Percentiles rank a stretch among this genome's conserved stretches.
Conservation (phyloP, 495 filamentous ascomycete species). For the Chaetomium fimeti region DNA sequence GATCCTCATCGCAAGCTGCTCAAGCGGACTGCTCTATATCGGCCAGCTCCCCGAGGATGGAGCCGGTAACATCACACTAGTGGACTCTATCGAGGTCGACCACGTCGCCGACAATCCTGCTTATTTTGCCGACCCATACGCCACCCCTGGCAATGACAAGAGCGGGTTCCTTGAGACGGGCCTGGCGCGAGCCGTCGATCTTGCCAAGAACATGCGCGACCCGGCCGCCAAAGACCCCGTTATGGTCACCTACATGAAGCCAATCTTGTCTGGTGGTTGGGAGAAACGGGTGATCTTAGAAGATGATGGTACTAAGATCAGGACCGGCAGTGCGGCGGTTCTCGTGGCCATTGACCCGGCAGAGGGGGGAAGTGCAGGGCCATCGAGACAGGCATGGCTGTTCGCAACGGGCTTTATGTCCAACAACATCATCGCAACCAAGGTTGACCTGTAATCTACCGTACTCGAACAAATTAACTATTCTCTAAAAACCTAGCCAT, state of each 20-base stretch:
- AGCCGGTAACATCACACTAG: slow-evolving; percentile 43
- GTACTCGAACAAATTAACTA: not conserved
- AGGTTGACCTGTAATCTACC: slow-evolving; percentile 48
- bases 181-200: slow-evolving; percentile 41
- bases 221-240: slow-evolving; percentile 44
- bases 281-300: slow-evolving; percentile 54
- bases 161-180: slow-evolving; percentile 59
- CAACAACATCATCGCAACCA: slow-evolving; percentile 52
- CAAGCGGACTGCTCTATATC: slow-evolving; percentile 34
- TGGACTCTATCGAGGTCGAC: slow-evolving; percentile 44
- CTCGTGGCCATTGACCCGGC: slow-evolving; percentile 52
- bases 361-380: slow-evolving; percentile 23
- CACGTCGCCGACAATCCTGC: slow-evolving; percentile 57
- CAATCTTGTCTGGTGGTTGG: slow-evolving; percentile 28
- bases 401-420: slow-evolving; percentile 59
- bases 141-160: slow-evolving; percentile 49
- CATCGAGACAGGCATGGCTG: slow-evolving; percentile 52
- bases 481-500: not conserved
- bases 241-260: slow-evolving; percentile 50
- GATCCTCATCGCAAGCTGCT: slow-evolving; percentile 48
- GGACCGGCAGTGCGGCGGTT: slow-evolving; percentile 53
- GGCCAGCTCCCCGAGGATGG: slow-evolving; percentile 36
- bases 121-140: slow-evolving; percentile 54
- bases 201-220: slow-evolving; percentile 38
- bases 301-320: slow-evolving; percentile 56